phyloP scores from a whole-genome alignment of 306 rosid genomes.

The Cicer chorassanicum region DNA sequence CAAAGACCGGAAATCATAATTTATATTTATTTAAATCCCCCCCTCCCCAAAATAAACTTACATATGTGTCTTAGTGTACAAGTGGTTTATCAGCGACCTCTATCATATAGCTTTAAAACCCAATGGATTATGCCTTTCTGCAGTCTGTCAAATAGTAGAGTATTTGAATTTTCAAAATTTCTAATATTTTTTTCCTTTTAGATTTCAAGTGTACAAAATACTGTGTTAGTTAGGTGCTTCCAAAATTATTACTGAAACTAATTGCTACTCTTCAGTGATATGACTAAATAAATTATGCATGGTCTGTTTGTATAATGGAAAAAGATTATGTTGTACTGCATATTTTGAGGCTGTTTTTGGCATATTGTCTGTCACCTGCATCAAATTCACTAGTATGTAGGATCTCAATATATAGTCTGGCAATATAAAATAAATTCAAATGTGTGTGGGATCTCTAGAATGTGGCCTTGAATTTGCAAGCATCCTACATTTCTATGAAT shows the following conservation, averaged over 20 bases:
- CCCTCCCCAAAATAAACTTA: neutral
- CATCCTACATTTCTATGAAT: conserved; percentile 30
- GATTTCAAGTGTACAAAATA: neutral
- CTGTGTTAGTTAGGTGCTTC: conserved; percentile 12
- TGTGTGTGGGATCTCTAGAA: neutral
- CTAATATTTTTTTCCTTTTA: neutral
- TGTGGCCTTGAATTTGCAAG: conserved; percentile 5
- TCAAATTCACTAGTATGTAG: conserved; percentile 10
- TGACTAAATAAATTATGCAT: neutral
- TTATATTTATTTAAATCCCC: conserved; percentile 6
- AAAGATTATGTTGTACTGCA: neutral
- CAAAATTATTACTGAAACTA: conserved; percentile 13
- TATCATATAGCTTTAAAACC: conserved; percentile 14
- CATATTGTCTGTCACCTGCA: neutral
- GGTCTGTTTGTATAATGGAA: neutral
- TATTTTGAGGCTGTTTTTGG: neutral
- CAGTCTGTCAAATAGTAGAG: neutral
- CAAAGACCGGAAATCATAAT: conserved; percentile 1
- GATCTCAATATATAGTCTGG: conserved; percentile 18
- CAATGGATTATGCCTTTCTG: conserved; percentile 7
- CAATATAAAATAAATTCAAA: conserved; percentile 19
- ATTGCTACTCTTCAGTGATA: conserved; percentile 2
- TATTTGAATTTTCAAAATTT: conserved; percentile 25
- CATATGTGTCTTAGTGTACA: neutral
- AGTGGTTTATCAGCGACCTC: conserved; percentile 5